Conservation (phyloP, 2,329 filamentous ascomycete genomes). For the Penicillium sp. region DNA sequence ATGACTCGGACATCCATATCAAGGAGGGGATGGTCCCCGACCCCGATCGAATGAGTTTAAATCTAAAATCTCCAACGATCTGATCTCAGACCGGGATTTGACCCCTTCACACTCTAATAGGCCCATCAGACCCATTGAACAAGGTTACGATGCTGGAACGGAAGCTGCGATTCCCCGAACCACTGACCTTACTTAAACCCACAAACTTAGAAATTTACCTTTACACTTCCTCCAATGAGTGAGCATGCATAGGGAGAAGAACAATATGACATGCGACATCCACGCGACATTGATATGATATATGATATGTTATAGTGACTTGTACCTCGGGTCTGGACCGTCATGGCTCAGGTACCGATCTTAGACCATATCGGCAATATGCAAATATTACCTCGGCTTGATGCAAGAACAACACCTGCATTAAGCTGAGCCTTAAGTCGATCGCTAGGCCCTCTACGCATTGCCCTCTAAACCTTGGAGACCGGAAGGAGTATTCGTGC, state of each 20-base stretch:
- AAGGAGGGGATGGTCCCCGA: neutral
- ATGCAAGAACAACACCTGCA: no score
- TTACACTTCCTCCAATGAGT: constrained; percentile 3
- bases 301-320: constrained; percentile 16
- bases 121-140: constrained; percentile 14
- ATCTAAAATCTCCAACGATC: constrained; percentile 1
- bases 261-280: constrained; percentile 7
- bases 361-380: no score
- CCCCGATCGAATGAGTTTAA: neutral
- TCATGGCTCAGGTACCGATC: neutral
- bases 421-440: no score
- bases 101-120: constrained; percentile 4
- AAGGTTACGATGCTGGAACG: constrained; percentile 12
- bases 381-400: no score
- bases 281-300: constrained; percentile 13
- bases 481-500: no score
- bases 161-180: constrained; percentile 10
- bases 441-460: no score
- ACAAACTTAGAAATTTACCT: neutral
- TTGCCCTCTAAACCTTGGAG: no score
- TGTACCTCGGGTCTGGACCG: neutral
- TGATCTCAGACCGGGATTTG: constrained; percentile 7
- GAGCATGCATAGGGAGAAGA: constrained; percentile 3
- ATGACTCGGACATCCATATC: neutral
- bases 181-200: constrained; percentile 20